A percentile compares a stretch with the other conserved stretches of the same genome.
Evolutionary conservation across 179 eudicot species (phyloP).

Genomic region (Dionaea muscipula): DNA sequence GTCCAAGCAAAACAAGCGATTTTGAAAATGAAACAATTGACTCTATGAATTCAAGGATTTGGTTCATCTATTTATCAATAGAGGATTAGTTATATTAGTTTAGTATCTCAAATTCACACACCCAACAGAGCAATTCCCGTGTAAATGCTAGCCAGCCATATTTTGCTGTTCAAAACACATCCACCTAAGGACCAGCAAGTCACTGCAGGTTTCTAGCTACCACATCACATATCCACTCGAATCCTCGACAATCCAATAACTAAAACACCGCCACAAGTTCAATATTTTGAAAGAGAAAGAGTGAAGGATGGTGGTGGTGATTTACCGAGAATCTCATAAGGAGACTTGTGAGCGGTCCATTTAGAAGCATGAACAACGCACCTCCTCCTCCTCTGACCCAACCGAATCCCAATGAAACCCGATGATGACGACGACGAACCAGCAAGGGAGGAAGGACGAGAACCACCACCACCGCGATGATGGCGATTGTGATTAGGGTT

Average conservation of each 20-base stretch:
- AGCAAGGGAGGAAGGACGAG: constrained; percentile 26
- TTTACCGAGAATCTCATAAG: constrained; percentile 75
- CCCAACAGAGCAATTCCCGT: too few species aligned
- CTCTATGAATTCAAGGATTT: too few species aligned
- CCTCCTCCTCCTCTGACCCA: constrained; percentile 35
- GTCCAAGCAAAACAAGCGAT: too few species aligned
- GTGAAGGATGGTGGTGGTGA: background rate
- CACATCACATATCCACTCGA: too few species aligned
- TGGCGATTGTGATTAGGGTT: constrained; percentile 17
- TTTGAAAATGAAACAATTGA: too few species aligned
- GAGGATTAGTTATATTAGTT: too few species aligned
- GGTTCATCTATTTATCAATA: too few species aligned
- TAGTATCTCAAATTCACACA: too few species aligned
- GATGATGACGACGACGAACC: background rate
- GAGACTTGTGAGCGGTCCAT: constrained; percentile 68
- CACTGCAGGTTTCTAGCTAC: too few species aligned
- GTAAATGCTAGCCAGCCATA: too few species aligned
- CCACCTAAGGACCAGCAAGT: too few species aligned
- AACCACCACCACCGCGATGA: constrained; percentile 14
- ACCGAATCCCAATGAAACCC: constrained; percentile 19
- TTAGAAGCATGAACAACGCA: constrained; percentile 45
- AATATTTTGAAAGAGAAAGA: background rate
- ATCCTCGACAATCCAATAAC: background rate
- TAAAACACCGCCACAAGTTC: background rate
- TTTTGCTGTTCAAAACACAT: too few species aligned